Percentiles rank a stretch among this genome's conserved stretches.
Conservation (phyloP, 345 rosid genomes). For the Salix arbutifolia region DNA sequence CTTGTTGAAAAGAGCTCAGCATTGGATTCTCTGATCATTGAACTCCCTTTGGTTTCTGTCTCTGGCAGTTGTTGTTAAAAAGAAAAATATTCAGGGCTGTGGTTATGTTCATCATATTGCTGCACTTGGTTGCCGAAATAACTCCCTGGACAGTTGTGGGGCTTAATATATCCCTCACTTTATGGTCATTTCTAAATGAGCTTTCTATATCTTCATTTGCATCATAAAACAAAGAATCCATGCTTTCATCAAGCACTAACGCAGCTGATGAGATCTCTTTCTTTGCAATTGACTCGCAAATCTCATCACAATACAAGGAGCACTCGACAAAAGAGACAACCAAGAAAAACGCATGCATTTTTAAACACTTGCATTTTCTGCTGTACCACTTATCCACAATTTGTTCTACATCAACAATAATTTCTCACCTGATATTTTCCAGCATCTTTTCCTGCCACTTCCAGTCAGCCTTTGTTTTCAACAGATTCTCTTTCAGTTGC, state of each 20-base stretch:
- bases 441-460: constrained; percentile 11
- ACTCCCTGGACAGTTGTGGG: not conserved
- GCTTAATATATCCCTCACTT: constrained; percentile 5
- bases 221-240: constrained; percentile 6
- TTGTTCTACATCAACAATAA: not conserved
- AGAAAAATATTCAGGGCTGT: constrained; percentile 11
- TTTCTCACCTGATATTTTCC: constrained; percentile 25
- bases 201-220: constrained; percentile 10
- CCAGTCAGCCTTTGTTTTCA: constrained; percentile 10
- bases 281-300: constrained; percentile 23
- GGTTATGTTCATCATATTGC: constrained; percentile 19
- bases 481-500: constrained; percentile 4
- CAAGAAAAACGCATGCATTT: not conserved
- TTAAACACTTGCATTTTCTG: not conserved
- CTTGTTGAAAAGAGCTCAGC: not conserved
- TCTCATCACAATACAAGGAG: constrained; percentile 37
- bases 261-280: constrained; percentile 33
- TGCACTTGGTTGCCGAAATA: not conserved
- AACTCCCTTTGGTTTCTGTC: constrained; percentile 14
- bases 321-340: constrained; percentile 9
- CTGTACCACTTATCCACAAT: not conserved
- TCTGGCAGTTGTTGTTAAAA: constrained; percentile 13
- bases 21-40: constrained; percentile 9
- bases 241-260: constrained; percentile 13
- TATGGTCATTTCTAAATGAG: constrained; percentile 5